Conservation (phyloP, 345 rosid genomes). For the Boechera divaricarpa region DNA sequence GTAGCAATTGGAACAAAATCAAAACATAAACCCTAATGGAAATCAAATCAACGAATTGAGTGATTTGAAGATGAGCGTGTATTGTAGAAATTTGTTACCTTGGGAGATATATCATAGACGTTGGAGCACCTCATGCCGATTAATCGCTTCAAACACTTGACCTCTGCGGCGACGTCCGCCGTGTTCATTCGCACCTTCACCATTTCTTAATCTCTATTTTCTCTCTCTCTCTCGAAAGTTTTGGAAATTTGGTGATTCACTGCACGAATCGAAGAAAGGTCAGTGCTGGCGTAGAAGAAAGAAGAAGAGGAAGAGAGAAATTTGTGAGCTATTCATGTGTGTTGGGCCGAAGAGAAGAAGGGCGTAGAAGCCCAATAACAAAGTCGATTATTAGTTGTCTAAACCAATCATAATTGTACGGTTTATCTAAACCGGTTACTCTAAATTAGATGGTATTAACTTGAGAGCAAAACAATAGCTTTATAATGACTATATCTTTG, state of each 20-base stretch:
- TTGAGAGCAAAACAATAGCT: too few species aligned
- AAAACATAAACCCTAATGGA: slow-evolving; percentile 8
- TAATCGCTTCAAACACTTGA: slow-evolving; percentile 79
- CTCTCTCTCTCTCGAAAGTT: neutral
- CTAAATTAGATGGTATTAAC: too few species aligned
- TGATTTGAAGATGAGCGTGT: neutral
- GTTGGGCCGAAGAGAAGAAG: slow-evolving; percentile 16
- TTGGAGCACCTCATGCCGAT: slow-evolving; percentile 99
- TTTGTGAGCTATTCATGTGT: neutral
- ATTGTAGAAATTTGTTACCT: slow-evolving; percentile 51
- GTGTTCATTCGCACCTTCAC: slow-evolving; percentile 99
- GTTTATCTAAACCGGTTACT: too few species aligned
- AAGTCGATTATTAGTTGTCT: neutral
- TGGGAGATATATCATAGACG: slow-evolving; percentile 96
- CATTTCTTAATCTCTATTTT: slow-evolving; percentile 46
- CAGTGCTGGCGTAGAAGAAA: neutral
- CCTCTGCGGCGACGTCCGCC: slow-evolving; percentile 99
- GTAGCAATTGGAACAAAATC: slow-evolving; percentile 19
- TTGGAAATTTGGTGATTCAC: neutral
- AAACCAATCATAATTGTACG: neutral
- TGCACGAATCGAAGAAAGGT: slow-evolving; percentile 26
- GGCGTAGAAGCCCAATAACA: neutral
- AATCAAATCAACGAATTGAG: neutral
- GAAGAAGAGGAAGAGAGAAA: neutral
- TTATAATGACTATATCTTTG: too few species aligned